Conservation (phyloP, 2,329 filamentous ascomycete species). For the Diaporthe sp. region DNA sequence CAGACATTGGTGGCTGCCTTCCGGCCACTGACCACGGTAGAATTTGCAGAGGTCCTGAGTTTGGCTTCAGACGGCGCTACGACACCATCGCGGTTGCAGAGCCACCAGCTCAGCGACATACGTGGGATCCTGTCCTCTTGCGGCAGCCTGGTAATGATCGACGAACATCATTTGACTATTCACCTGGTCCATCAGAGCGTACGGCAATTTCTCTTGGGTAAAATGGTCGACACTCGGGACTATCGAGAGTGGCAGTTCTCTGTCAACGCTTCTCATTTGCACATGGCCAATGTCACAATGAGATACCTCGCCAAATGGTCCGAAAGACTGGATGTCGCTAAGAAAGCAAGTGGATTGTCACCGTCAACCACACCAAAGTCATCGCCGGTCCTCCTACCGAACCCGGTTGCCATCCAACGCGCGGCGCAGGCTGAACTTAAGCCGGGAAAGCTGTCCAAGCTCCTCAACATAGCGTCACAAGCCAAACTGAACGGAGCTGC, state of each 20-base stretch:
- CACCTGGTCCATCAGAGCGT: background rate
- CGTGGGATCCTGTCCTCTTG: background rate
- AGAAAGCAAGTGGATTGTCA: background rate
- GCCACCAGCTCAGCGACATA: background rate
- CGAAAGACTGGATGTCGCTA: background rate
- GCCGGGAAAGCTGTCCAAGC: background rate
- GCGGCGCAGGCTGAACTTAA: background rate
- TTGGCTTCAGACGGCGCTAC: background rate
- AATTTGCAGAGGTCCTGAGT: background rate
- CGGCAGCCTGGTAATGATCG: background rate
- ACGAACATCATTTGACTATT: background rate
- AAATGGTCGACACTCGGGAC: background rate
- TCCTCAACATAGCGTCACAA: background rate
- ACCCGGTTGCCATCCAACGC: background rate
- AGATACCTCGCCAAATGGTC: background rate
- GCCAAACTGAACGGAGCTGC: background rate
- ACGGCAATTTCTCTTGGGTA: background rate
- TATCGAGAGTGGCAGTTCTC: conserved; percentile 1
- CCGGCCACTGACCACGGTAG: background rate
- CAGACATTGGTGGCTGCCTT: background rate
- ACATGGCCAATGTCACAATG: background rate
- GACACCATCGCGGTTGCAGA: background rate
- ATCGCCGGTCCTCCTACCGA: background rate
- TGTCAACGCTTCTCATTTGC: background rate
- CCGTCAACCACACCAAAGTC: background rate